phyloP scores from a whole-genome alignment of 768 basidiomycete genomes.

The Russula emetica region DNA sequence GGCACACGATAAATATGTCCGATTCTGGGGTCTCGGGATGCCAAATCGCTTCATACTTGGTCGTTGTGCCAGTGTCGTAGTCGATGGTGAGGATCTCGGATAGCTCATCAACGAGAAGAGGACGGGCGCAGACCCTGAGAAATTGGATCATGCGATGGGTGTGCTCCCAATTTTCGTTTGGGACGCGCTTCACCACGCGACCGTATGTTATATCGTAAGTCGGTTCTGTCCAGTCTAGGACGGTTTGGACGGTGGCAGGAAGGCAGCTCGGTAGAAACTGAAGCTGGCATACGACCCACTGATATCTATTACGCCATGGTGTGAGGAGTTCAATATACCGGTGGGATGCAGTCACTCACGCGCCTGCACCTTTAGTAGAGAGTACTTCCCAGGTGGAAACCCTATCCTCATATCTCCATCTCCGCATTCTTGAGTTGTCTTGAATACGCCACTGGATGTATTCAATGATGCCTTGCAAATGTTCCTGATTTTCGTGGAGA shows the following conservation, averaged over 20 bases:
- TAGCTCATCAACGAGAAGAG: constrained; percentile 29
- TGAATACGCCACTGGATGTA: constrained; percentile 23
- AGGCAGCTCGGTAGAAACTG: constrained; percentile 25
- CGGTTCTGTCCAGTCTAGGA: constrained; percentile 25
- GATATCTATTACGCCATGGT: constrained; percentile 27
- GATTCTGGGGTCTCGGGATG: constrained; percentile 20
- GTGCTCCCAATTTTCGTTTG: constrained; percentile 20
- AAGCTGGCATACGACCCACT: constrained; percentile 31
- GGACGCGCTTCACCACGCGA: constrained; percentile 29
- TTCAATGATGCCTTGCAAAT: constrained; percentile 4
- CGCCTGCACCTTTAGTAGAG: constrained; percentile 14
- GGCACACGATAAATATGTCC: constrained; percentile 22
- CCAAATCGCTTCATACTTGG: constrained; percentile 24
- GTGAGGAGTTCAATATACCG: neutral
- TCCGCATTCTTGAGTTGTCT: constrained; percentile 27
- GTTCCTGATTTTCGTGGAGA: constrained; percentile 13
- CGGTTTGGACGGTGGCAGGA: constrained; percentile 19
- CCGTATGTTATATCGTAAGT: constrained; percentile 28
- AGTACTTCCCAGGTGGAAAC: constrained; percentile 18
- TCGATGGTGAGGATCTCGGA: constrained; percentile 30
- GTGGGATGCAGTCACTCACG: constrained; percentile 12
- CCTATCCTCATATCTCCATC: constrained; percentile 18
- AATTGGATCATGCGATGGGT: constrained; percentile 29
- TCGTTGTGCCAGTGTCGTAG: constrained; percentile 19
- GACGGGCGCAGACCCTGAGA: constrained; percentile 24